A percentile compares a stretch with the other conserved stretches of the same genome.
These are phyloP conservation scores for Hypomontagnella submonticulosa DNA, from an alignment of 495 filamentous ascomycete genomes.

Conservation along the genomic window DNA sequence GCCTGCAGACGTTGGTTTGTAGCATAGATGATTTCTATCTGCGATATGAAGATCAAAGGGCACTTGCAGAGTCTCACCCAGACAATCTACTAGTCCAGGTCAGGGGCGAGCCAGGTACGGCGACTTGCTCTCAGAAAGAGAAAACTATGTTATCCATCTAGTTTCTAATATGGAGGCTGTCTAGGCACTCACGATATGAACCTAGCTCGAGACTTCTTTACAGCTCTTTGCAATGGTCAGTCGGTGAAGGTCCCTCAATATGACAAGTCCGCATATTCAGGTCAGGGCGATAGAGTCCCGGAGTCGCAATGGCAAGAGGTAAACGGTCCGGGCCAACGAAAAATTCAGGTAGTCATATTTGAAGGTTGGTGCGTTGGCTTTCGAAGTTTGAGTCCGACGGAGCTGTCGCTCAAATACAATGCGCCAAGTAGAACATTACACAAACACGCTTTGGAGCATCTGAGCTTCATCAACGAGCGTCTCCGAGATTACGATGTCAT, in stretches of 20 bases:
- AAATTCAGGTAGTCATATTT: slow-evolving; percentile 77
- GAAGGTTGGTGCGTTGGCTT: slow-evolving; percentile 97
- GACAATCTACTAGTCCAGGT: slow-evolving; percentile 81
- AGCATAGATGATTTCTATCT: slow-evolving; percentile 96
- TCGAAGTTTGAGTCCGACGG: slow-evolving; percentile 65
- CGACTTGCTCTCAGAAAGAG: slow-evolving; percentile 4
- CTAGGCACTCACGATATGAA: slow-evolving; percentile 82
- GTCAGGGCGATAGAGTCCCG: slow-evolving; percentile 80
- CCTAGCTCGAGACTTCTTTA: slow-evolving; percentile 71
- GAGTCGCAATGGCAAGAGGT: slow-evolving; percentile 68
- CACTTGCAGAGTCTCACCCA: slow-evolving; percentile 71
- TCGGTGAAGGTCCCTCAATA: slow-evolving; percentile 77
- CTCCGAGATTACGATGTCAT: slow-evolving; percentile 76
- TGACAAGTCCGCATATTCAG: slow-evolving; percentile 82
- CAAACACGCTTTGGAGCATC: slow-evolving; percentile 71
- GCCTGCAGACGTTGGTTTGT: slow-evolving; percentile 76
- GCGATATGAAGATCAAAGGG: slow-evolving; percentile 74
- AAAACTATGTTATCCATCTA: slow-evolving; percentile 7
- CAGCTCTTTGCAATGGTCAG: slow-evolving; percentile 62
- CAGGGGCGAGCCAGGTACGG: slow-evolving; percentile 76
- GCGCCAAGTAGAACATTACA: slow-evolving; percentile 62
- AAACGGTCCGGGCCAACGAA: slow-evolving; percentile 64
- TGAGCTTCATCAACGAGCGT: slow-evolving; percentile 76
- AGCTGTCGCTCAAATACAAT: slow-evolving; percentile 67
- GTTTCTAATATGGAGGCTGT: slow-evolving; percentile 29